A percentile compares a stretch with the other conserved stretches of the same genome.
These are phyloP conservation scores for Metschnikowia santaceciliae DNA, from an alignment of 805 yeast species.

Conservation along the genomic window DNA sequence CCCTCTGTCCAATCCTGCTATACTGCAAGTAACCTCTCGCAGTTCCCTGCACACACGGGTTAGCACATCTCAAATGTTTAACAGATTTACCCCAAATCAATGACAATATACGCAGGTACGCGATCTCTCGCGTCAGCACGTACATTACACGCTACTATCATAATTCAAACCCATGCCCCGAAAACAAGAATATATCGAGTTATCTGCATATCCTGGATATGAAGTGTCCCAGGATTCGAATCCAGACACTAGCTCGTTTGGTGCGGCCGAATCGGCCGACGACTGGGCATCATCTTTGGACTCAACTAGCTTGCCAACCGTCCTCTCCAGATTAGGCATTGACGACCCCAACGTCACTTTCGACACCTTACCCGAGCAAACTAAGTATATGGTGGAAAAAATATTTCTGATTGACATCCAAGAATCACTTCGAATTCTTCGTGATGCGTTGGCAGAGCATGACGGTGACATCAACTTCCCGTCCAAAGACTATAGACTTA, in stretches of 20 bases:
- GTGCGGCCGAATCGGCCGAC: neutral
- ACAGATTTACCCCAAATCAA: neutral
- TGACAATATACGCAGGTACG: constrained; percentile 3
- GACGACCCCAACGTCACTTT: neutral
- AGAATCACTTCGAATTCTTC: constrained; percentile 29
- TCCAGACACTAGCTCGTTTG: neutral
- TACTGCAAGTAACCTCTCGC: too few species aligned
- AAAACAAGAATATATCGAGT: constrained; percentile 13
- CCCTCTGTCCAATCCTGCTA: too few species aligned
- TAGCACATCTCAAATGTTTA: too few species aligned
- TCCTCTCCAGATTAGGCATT: constrained; percentile 14
- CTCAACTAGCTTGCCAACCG: constrained; percentile 2
- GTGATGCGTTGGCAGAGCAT: constrained; percentile 32
- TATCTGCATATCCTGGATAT: constrained; percentile 4
- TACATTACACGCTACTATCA: neutral
- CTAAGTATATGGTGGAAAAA: constrained; percentile 26
- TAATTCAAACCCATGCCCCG: constrained; percentile 3
- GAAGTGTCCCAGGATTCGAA: neutral
- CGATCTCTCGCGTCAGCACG: neutral
- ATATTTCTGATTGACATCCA: constrained; percentile 21
- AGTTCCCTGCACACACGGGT: too few species aligned
- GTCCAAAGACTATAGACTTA: constrained; percentile 23
- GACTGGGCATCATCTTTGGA: neutral
- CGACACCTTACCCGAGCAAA: constrained; percentile 8
- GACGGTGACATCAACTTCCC: constrained; percentile 34